These are phyloP conservation scores for Daldinia grandis DNA, from an alignment of 495 filamentous ascomycete genomes.

Conservation along the genomic window DNA sequence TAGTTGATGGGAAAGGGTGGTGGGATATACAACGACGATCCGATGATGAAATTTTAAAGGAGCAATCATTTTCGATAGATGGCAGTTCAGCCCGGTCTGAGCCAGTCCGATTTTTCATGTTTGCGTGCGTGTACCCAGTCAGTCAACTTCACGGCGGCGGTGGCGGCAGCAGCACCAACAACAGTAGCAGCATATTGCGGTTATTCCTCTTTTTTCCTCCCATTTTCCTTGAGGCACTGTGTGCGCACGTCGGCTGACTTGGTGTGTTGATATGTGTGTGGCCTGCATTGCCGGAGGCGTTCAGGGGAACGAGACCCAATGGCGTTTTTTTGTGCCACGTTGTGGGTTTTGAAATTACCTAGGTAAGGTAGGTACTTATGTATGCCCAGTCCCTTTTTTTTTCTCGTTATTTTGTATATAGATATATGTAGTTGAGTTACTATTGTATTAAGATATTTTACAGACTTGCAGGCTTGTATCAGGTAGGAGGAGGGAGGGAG, in stretches of 20 bases:
- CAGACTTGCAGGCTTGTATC: neutral
- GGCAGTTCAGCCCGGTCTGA: neutral
- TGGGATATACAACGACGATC: neutral
- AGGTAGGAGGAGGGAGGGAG: neutral
- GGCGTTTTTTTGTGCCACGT: conserved; percentile 2
- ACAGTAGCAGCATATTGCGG: neutral
- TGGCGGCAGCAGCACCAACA: neutral
- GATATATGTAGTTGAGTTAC: neutral
- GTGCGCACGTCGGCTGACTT: conserved; percentile 9
- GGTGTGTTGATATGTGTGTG: neutral
- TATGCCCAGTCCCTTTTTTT: neutral
- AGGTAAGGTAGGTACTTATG: neutral
- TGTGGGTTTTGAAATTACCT: neutral
- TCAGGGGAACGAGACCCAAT: conserved; percentile 15
- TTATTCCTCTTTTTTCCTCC: neutral
- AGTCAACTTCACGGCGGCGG: neutral
- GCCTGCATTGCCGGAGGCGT: conserved; percentile 46
- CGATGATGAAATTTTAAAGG: neutral
- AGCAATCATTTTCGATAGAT: neutral
- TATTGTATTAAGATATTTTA: neutral
- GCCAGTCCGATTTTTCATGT: neutral
- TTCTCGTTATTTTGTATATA: neutral
- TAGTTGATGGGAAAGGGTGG: neutral
- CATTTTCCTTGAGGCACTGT: neutral
- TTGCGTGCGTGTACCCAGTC: neutral